Evolutionary conservation across 1,284 basidiomycete species (phyloP).

Genomic region (Puccinia brachypodii): DNA sequence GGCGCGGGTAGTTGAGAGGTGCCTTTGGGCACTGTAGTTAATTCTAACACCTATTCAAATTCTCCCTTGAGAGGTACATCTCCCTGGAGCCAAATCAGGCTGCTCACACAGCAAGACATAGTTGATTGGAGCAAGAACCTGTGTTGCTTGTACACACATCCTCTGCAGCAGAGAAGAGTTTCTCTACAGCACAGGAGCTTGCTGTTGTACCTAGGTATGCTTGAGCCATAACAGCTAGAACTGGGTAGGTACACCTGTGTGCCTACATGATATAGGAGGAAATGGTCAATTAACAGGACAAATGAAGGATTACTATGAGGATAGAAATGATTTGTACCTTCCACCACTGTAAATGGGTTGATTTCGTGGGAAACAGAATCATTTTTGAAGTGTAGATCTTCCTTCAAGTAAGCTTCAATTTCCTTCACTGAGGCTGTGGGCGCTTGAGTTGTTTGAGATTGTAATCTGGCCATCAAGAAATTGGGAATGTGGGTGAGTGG

Average conservation of each 20-base stretch:
- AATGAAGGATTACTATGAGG: not conserved
- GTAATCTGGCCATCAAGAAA: not conserved
- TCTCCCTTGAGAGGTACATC: not conserved
- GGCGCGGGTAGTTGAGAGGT: too few relatives aligned
- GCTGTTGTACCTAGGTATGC: not conserved
- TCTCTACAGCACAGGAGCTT: not conserved
- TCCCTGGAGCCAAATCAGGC: not conserved
- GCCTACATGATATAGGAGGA: not conserved
- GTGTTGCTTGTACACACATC: not conserved
- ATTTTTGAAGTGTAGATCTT: not conserved
- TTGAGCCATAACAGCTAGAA: not conserved
- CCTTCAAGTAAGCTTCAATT: not conserved
- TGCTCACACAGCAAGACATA: not conserved
- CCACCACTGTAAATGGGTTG: conserved; percentile 6
- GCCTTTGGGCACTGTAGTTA: too few relatives aligned
- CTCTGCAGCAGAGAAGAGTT: not conserved
- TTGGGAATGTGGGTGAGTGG: not conserved
- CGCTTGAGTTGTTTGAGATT: not conserved
- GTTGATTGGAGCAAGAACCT: not conserved
- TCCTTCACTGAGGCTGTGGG: not conserved
- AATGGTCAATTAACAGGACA: too few relatives aligned
- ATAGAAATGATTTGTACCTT: too few relatives aligned
- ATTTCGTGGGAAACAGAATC: not conserved
- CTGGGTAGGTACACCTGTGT: not conserved
- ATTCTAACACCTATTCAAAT: too few relatives aligned